phyloP scores from a whole-genome alignment of 495 filamentous ascomycete species.

The Diplogelasinospora grovesii region DNA sequence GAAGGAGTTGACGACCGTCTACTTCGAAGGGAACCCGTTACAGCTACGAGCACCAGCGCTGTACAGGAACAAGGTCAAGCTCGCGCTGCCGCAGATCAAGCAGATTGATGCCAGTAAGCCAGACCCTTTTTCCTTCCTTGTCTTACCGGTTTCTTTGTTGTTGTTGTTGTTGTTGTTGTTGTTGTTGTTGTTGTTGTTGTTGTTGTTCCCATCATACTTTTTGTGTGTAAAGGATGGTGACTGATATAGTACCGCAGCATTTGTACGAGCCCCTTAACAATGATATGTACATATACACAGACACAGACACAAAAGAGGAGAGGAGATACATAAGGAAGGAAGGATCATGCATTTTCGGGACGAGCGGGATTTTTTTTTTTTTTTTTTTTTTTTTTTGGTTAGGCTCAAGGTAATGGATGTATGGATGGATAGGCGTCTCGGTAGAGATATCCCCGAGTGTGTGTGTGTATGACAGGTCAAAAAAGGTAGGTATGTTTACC shows the following conservation, averaged over 20 bases:
- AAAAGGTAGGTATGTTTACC: too few relatives aligned
- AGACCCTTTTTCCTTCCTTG: neutral
- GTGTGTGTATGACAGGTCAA: too few relatives aligned
- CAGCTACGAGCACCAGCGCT: constrained; percentile 66
- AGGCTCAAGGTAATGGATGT: too few relatives aligned
- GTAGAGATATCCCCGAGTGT: too few relatives aligned
- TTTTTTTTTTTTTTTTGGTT: too few relatives aligned
- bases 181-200: neutral
- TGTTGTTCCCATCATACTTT: neutral
- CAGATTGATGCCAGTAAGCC: constrained; percentile 97
- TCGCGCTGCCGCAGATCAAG: constrained; percentile 78
- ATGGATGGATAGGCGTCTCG: too few relatives aligned
- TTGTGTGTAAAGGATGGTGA: neutral
- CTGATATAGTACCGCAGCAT: constrained; percentile 26
- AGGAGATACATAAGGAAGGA: too few relatives aligned
- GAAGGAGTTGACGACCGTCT: constrained; percentile 78
- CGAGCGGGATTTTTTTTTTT: neutral
- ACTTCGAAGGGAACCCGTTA: constrained; percentile 94
- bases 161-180: neutral
- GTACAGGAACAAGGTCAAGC: constrained; percentile 87
- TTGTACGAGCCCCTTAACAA: constrained; percentile 19
- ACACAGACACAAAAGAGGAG: too few relatives aligned
- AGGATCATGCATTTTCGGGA: neutral
- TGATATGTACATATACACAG: too few relatives aligned
- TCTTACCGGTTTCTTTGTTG: neutral